Percentiles rank a stretch among this genome's conserved stretches.
Evolutionary conservation across 2,329 filamentous ascomycete species (phyloP).

Genomic region (Xylaria multiplex): DNA sequence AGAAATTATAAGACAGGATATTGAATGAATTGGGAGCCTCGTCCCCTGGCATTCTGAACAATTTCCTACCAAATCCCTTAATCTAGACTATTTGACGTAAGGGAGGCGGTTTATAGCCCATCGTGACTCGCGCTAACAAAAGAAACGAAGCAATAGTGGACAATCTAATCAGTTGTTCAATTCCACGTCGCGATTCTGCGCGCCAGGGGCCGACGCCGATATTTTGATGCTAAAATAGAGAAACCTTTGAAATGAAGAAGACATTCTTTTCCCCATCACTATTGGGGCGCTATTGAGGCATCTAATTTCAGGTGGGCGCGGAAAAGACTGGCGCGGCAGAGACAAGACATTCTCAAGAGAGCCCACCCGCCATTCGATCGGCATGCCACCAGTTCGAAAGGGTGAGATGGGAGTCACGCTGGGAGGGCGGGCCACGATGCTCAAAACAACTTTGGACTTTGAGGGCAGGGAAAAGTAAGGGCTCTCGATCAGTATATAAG

Average conservation of each 20-base stretch:
- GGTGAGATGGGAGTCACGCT: not conserved
- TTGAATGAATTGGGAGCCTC: constrained; percentile 1
- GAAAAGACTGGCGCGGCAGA: constrained; percentile 23
- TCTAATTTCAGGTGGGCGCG: constrained; percentile 27
- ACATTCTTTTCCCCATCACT: constrained; percentile 26
- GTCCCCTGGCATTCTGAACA: not conserved
- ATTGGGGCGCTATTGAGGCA: constrained; percentile 12
- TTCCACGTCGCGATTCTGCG: constrained; percentile 6
- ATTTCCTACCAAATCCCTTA: not conserved
- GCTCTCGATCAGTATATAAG: constrained; percentile 37
- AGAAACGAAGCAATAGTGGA: constrained; percentile 13
- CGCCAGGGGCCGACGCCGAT: not conserved
- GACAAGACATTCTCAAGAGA: constrained; percentile 38
- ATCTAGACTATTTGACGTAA: not conserved
- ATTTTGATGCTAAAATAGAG: constrained; percentile 11
- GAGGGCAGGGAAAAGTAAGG: constrained; percentile 9
- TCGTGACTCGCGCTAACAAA: constrained; percentile 17
- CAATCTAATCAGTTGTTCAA: constrained; percentile 10
- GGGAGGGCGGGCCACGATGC: constrained; percentile 24
- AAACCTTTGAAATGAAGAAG: not conserved
- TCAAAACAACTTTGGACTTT: not conserved
- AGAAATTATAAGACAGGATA: constrained; percentile 5
- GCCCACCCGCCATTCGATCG: constrained; percentile 23
- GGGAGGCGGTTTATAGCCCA: not conserved
- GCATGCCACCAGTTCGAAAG: constrained; percentile 21